A percentile compares a stretch with the other conserved stretches of the same genome.
Evolutionary conservation across 2,329 filamentous ascomycete species (phyloP).

Genomic region (Phaeoacremonium minimum): DNA sequence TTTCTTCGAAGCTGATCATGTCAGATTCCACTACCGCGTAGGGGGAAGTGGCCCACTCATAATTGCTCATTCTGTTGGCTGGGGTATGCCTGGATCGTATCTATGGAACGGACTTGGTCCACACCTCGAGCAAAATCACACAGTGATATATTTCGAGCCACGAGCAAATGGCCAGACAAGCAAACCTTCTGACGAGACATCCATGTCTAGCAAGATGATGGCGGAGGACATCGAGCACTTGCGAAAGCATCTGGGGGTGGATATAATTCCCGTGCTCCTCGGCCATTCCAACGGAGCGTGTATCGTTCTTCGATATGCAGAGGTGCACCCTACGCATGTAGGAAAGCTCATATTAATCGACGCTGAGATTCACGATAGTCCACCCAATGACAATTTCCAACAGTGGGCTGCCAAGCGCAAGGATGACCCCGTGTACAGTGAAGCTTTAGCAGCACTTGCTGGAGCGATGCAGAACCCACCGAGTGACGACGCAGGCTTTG

Average conservation of each 20-base stretch:
- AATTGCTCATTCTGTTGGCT: constrained; percentile 4
- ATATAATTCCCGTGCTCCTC: not conserved
- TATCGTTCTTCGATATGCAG: constrained; percentile 3
- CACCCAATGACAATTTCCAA: not conserved
- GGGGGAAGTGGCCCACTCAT: constrained; percentile 1
- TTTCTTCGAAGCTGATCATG: constrained; percentile 1
- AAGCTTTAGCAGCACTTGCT: not conserved
- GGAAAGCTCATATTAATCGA: constrained; percentile 1
- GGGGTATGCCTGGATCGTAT: constrained; percentile 4
- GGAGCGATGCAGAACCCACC: not conserved
- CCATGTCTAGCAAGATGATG: constrained; percentile 1
- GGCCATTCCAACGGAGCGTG: constrained; percentile 1
- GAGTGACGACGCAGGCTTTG: constrained; percentile 1
- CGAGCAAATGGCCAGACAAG: constrained; percentile 1
- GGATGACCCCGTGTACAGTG: constrained; percentile 2
- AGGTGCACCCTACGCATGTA: not conserved
- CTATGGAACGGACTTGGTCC: constrained; percentile 2
- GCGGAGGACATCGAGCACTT: constrained; percentile 3
- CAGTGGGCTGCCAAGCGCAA: not conserved
- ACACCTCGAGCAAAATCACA: not conserved
- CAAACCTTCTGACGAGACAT: not conserved
- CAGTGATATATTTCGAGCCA: constrained; percentile 3
- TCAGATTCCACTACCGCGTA: constrained; percentile 3
- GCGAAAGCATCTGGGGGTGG: not conserved
- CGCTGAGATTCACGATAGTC: constrained; percentile 1